phyloP scores from a whole-genome alignment of 2,329 filamentous ascomycete genomes.

The Hirsutella rhossiliensis region DNA sequence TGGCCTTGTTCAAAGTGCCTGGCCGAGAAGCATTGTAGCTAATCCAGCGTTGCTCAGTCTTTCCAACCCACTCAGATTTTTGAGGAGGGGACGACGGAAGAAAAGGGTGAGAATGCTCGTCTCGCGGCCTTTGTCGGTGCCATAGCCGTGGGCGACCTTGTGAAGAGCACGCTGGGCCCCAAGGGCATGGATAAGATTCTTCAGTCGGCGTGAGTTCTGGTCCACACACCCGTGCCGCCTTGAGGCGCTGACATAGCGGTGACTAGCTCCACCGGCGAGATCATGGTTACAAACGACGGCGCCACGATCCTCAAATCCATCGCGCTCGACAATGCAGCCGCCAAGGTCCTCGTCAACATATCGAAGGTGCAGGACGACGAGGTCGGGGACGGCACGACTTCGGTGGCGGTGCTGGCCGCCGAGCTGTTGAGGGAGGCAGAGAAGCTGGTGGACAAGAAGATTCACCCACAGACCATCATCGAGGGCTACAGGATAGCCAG shows the following conservation, averaged over 20 bases:
- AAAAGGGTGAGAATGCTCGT: constrained; percentile 98
- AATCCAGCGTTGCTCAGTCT: constrained; percentile 25
- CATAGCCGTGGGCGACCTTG: constrained; percentile 92
- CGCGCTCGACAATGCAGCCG: constrained; percentile 93
- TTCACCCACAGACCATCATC: constrained; percentile 98
- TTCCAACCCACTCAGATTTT: constrained; percentile 96
- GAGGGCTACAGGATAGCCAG: constrained; percentile 98
- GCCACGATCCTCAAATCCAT: constrained; percentile 98
- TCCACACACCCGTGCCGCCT: constrained; percentile 2
- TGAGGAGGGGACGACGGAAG: constrained; percentile 89
- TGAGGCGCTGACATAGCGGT: constrained; percentile 1
- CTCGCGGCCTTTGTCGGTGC: constrained; percentile 96
- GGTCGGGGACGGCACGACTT: constrained; percentile 95
- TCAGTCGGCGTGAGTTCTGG: constrained; percentile 68
- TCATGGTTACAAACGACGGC: constrained; percentile 98
- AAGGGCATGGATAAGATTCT: constrained; percentile 99
- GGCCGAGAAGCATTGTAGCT: constrained; percentile 2
- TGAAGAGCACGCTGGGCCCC: constrained; percentile 92
- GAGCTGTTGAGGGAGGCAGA: constrained; percentile 94
- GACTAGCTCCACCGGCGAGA: constrained; percentile 78
- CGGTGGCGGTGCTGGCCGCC: constrained; percentile 89
- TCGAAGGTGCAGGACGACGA: constrained; percentile 99
- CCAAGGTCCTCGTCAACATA: constrained; percentile 97
- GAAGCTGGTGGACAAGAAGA: constrained; percentile 95
- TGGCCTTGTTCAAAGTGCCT: background rate